Percentiles rank a stretch among this genome's conserved stretches.
Conservation (phyloP, 208 protist genomes). For the Trypanosoma scelopori region DNA sequence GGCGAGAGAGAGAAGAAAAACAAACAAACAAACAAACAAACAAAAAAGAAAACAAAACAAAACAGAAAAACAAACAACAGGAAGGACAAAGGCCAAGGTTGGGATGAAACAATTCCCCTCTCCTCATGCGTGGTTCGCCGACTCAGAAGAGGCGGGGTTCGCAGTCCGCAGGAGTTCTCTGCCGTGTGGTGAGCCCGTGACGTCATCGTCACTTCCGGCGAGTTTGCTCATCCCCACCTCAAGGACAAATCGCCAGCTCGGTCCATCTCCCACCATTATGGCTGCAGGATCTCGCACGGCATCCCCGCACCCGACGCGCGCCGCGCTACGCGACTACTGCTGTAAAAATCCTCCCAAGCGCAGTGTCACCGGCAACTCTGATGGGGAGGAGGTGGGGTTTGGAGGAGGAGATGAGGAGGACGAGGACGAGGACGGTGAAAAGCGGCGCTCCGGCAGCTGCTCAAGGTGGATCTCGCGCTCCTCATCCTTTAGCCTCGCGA, state of each 20-base stretch:
- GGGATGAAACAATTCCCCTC: neutral
- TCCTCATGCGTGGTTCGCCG: constrained; percentile 32
- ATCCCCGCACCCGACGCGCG: neutral
- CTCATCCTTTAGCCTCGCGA: constrained; percentile 12
- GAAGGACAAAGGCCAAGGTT: too few species aligned
- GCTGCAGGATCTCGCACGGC: constrained; percentile 6
- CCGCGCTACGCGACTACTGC: constrained; percentile 14
- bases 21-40: too few species aligned
- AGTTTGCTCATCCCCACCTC: neutral
- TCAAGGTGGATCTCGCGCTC: constrained; percentile 7
- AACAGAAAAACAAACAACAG: too few species aligned
- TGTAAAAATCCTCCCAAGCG: too few species aligned
- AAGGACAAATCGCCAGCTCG: neutral
- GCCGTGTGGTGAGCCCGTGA: constrained; percentile 44
- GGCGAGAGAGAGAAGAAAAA: neutral
- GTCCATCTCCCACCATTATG: constrained; percentile 2
- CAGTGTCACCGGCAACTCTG: neutral
- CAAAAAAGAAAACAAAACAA: too few species aligned
- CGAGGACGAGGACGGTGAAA: neutral
- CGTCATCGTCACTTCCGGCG: constrained; percentile 14
- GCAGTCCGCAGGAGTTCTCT: constrained; percentile 29
- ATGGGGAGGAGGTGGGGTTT: neutral
- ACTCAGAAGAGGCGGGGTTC: too few species aligned
- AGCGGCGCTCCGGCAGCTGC: constrained; percentile 16
- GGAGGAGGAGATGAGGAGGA: neutral